Evolutionary conservation across 2,329 filamentous ascomycete species (phyloP), one percentile per base, ranked within the genome.

Genomic region (Fusarium coffeatum): DNA sequence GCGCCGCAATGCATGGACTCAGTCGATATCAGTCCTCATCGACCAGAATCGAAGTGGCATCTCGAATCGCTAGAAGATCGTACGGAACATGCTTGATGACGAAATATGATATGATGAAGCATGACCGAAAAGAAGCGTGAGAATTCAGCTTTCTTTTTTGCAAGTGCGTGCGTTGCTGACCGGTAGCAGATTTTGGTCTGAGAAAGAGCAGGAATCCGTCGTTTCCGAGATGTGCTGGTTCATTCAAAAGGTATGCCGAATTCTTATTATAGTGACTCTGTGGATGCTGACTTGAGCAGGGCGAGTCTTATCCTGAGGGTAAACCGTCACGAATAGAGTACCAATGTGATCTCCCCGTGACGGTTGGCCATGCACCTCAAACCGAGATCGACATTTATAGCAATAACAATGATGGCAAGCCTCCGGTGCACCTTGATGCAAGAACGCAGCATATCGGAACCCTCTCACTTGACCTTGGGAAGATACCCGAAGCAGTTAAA

Each of bases 1-100:
- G 86, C 9, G 85, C 86, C 16, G 83, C 83, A 8, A 83, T 85
- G 23, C 78, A 81, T 51, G 79, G 79, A 5, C 74, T 81, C 13
- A 72, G 76, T 18, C 77, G 74, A 20, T 77, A 78, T 42, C 70
- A 76, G 34, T 76, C 78, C 5, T 60, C 60, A 9, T 46, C 76
- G 64, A 72, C 72, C 4, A 72, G 75, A 13, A 72, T 80, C 2
- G 73, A 74, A 25, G 73, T 81, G 42, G 73, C 77, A 22, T 81
- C 79, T 41, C 77, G 79, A 46, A 74, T 81, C 34, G 79, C 79
- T 18, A 76, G 79, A 49, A 72, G 76, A 49, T 81, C 79, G 10
- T 81, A 80, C 54, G 79, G 79, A 23, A 80, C 79, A 16, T 80
- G 78, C 42, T 66, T 81, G 56, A 64, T 80, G 42, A 66, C 78